Evolutionary conservation across 176 grass and related monocot species (phyloP).

Genomic region (Cenchrus purpureus): DNA sequence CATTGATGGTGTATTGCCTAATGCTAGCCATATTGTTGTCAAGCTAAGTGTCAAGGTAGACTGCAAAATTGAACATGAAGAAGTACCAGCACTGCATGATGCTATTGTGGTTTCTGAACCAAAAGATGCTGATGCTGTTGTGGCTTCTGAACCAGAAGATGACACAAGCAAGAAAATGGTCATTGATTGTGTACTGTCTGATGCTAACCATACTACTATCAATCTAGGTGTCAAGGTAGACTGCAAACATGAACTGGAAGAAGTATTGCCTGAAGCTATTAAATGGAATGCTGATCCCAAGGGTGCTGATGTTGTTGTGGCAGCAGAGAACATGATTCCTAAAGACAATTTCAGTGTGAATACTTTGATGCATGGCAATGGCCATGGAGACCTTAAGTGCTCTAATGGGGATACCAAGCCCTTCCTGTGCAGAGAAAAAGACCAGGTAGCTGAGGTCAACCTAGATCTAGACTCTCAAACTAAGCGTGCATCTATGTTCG

Average conservation of each 20-base stretch:
- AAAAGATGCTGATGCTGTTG: neutral
- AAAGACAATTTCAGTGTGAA: conserved; percentile 29
- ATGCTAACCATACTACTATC: neutral
- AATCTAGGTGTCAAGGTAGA: conserved; percentile 30
- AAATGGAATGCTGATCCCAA: neutral
- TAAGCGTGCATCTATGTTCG: conserved; percentile 82
- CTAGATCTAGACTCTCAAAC: conserved; percentile 84
- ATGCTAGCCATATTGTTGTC: neutral
- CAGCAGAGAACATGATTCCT: conserved; percentile 30
- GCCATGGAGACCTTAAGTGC: neutral
- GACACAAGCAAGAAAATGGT: conserved; percentile 14
- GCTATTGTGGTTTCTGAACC: conserved; percentile 7
- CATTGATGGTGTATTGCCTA: conserved; percentile 16
- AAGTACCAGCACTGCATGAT: neutral
- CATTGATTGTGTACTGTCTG: conserved; percentile 16
- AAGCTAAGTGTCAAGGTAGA: conserved; percentile 32
- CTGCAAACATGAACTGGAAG: conserved; percentile 21
- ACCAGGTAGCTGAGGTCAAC: conserved; percentile 95
- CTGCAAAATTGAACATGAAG: conserved; percentile 25
- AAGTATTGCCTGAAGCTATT: neutral
- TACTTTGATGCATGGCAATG: conserved; percentile 7
- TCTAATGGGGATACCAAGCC: conserved; percentile 50
- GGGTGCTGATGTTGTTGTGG: neutral
- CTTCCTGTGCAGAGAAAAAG: conserved; percentile 42
- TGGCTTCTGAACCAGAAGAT: conserved; percentile 17